Percentiles rank a stretch among this genome's conserved stretches.
Evolutionary conservation across 805 yeast genomes (phyloP).

Genomic region (Ogataea allantospora): DNA sequence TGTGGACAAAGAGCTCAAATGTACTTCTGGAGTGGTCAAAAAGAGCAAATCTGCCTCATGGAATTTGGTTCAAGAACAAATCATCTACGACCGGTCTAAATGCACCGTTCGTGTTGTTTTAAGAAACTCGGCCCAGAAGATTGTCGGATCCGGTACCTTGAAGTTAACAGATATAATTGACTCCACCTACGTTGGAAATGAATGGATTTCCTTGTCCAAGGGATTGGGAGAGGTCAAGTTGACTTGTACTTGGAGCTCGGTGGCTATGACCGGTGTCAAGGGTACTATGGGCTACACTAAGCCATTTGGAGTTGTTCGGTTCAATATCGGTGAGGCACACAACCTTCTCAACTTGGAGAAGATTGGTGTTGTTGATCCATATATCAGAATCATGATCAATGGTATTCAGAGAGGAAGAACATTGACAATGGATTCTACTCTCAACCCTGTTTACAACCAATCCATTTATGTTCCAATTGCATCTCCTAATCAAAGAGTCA

Average conservation of each 20-base stretch:
- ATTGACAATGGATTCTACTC: constrained; percentile 57
- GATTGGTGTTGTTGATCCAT: constrained; percentile 91
- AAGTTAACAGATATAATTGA: constrained; percentile 67
- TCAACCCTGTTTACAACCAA: constrained; percentile 85
- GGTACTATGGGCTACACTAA: constrained; percentile 84
- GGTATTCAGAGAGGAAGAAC: constrained; percentile 80
- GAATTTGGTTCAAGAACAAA: constrained; percentile 56
- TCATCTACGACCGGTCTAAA: constrained; percentile 66
- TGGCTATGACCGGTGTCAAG: constrained; percentile 60
- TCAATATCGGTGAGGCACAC: constrained; percentile 66
- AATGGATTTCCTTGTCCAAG: constrained; percentile 69
- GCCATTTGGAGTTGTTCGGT: constrained; percentile 89
- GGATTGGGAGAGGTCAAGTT: constrained; percentile 74
- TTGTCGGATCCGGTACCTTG: constrained; percentile 58
- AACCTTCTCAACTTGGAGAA: constrained; percentile 82
- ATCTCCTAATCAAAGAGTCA: constrained; percentile 75
- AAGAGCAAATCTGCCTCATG: constrained; percentile 67
- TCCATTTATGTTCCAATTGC: constrained; percentile 78
- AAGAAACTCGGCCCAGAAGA: constrained; percentile 57
- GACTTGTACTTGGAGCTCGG: constrained; percentile 82
- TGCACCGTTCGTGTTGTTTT: constrained; percentile 66
- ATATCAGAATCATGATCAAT: constrained; percentile 74
- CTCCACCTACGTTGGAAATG: constrained; percentile 71
- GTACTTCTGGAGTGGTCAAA: constrained; percentile 58
- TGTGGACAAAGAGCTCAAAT: constrained; percentile 57